Percentiles rank a stretch among this genome's conserved stretches.
phyloP scores from a whole-genome alignment of 495 filamentous ascomycete species.

The Pseudotulostoma volvatum region DNA sequence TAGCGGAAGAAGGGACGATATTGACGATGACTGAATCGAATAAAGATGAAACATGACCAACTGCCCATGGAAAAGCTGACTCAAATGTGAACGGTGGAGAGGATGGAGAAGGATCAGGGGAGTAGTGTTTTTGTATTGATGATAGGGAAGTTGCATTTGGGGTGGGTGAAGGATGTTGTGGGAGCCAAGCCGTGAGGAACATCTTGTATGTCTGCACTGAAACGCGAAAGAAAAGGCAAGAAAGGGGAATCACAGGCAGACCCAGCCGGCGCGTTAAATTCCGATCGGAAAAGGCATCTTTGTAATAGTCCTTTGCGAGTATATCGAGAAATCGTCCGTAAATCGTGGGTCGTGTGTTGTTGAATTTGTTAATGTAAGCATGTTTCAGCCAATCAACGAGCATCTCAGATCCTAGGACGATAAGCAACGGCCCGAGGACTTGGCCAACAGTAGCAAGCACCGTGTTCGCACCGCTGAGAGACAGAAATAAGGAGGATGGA shows the following conservation, averaged over 20 bases:
- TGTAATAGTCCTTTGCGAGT: slow-evolving; percentile 93
- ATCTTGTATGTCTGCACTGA: slow-evolving; percentile 95
- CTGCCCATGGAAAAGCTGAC: slow-evolving; percentile 20
- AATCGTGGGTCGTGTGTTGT: slow-evolving; percentile 78
- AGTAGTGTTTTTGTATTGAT: slow-evolving; percentile 39
- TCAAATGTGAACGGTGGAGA: slow-evolving; percentile 21
- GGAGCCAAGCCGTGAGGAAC: slow-evolving; percentile 78
- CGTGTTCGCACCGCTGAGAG: slow-evolving; percentile 24
- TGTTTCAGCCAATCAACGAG: slow-evolving; percentile 96
- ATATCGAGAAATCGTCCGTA: slow-evolving; percentile 84
- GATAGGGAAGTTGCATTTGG: slow-evolving; percentile 47
- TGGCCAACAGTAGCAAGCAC: slow-evolving; percentile 61
- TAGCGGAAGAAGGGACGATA: slow-evolving; percentile 28
- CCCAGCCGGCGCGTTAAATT: slow-evolving; percentile 80
- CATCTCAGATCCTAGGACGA: slow-evolving; percentile 93
- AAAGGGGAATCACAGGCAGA: slow-evolving; percentile 79
- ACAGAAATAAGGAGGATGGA: slow-evolving; percentile 36
- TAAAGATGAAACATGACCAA: slow-evolving; percentile 19
- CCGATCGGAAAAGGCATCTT: slow-evolving; percentile 82
- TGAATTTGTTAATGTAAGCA: slow-evolving; percentile 95
- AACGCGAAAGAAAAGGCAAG: slow-evolving; percentile 88
- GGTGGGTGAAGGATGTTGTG: slow-evolving; percentile 54
- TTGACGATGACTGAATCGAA: slow-evolving; percentile 27
- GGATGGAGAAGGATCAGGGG: slow-evolving; percentile 13
- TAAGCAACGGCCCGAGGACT: slow-evolving; percentile 75